A percentile compares a stretch with the other conserved stretches of the same genome.
phyloP scores from a whole-genome alignment of 768 basidiomycete genomes.

The Suillus paluster region DNA sequence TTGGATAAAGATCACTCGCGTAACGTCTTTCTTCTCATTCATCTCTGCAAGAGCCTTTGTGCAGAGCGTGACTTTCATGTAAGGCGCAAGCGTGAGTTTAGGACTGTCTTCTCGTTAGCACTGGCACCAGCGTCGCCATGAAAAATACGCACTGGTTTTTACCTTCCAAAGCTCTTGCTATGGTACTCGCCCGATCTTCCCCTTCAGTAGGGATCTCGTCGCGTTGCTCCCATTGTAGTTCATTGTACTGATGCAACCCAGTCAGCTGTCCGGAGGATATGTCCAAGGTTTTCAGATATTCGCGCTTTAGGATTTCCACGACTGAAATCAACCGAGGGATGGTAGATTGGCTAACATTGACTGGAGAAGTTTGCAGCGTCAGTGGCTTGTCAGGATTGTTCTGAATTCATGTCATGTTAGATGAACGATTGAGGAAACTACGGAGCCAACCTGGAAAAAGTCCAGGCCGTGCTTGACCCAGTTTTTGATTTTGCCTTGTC shows the following conservation, averaged over 20 bases:
- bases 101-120: conserved; percentile 40
- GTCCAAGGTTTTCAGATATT: conserved; percentile 63
- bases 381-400: conserved; percentile 52
- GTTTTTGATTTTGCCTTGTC: conserved; percentile 54
- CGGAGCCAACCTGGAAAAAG: conserved; percentile 53
- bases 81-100: conserved; percentile 61
- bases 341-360: conserved; percentile 39
- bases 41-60: conserved; percentile 46
- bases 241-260: conserved; percentile 81
- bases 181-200: conserved; percentile 30
- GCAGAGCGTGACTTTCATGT: conserved; percentile 72
- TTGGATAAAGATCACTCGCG: conserved; percentile 43
- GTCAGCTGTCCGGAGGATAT: conserved; percentile 43
- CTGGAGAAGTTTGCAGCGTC: conserved; percentile 64
- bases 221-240: conserved; percentile 53
- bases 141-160: conserved; percentile 56
- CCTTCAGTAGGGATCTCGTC: conserved; percentile 33
- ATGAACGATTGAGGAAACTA: conserved; percentile 1
- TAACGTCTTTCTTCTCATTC: conserved; percentile 45
- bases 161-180: conserved; percentile 53
- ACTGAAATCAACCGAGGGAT: conserved; percentile 73
- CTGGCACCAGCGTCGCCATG: conserved; percentile 3
- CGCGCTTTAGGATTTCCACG: conserved; percentile 84
- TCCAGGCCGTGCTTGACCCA: conserved; percentile 60
- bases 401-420: conserved; percentile 33